Evolutionary conservation across 1,284 basidiomycete genomes (phyloP).

Genomic region (Trametes versicolor): DNA sequence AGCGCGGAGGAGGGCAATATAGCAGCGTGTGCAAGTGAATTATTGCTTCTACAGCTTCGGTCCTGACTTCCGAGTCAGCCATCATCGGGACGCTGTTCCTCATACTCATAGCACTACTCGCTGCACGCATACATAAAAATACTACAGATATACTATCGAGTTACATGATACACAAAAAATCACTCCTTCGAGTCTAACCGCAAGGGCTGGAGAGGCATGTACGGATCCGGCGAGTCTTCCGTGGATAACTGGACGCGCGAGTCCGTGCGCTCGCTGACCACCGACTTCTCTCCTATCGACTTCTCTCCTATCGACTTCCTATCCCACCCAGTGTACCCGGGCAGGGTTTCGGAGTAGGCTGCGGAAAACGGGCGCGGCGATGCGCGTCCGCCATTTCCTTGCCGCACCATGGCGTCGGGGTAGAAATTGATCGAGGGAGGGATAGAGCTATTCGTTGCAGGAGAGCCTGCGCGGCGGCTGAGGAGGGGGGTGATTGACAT

Average conservation of each 20-base stretch:
- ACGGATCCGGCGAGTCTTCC: slow-evolving; percentile 12
- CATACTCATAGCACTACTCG: too few relatives aligned
- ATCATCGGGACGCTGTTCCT: too few relatives aligned
- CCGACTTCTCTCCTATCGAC: slow-evolving; percentile 4
- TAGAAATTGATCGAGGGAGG: background rate
- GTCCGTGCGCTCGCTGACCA: slow-evolving; percentile 1
- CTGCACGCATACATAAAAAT: background rate
- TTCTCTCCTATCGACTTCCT: background rate
- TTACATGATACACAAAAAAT: background rate
- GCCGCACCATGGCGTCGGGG: slow-evolving; percentile 11
- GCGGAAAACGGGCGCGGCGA: background rate
- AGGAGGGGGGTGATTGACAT: slow-evolving; percentile 8
- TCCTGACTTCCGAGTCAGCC: too few relatives aligned
- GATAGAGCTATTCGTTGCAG: background rate
- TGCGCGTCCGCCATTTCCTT: background rate
- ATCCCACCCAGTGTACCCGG: slow-evolving; percentile 1
- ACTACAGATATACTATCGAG: background rate
- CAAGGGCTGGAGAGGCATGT: slow-evolving; percentile 15
- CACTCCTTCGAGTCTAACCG: slow-evolving; percentile 5
- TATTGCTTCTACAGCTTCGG: too few relatives aligned
- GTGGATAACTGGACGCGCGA: slow-evolving; percentile 11
- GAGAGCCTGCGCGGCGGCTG: background rate
- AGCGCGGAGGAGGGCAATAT: too few relatives aligned
- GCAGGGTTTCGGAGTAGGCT: background rate
- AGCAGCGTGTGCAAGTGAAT: too few relatives aligned